A percentile compares a stretch with the other conserved stretches of the same genome.
These are phyloP conservation scores for Epichloe typhina DNA, from an alignment of 2,329 filamentous ascomycete species.

Conservation along the genomic window DNA sequence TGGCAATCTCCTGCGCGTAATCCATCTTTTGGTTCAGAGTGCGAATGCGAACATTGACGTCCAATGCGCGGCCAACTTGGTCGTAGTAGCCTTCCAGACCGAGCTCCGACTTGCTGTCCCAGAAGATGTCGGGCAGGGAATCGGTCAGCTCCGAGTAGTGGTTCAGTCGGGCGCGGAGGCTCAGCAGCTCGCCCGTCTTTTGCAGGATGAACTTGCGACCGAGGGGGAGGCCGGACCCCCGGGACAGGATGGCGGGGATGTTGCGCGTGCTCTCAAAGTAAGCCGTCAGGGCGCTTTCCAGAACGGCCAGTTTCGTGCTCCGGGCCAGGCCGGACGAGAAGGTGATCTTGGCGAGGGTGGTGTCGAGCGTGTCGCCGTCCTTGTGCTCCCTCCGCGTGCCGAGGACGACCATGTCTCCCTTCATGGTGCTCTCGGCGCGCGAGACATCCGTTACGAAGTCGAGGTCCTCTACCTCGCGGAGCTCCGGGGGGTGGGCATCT, in stretches of 20 bases:
- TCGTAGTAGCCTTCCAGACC: constrained; percentile 92
- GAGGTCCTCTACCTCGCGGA: constrained; percentile 76
- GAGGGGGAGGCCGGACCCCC: constrained; percentile 36
- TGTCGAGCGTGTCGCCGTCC: constrained; percentile 36
- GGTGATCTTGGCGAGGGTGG: constrained; percentile 81
- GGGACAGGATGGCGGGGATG: constrained; percentile 67
- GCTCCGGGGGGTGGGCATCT: constrained; percentile 53
- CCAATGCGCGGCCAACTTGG: constrained; percentile 76
- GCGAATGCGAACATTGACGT: constrained; percentile 83
- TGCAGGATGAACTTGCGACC: constrained; percentile 68
- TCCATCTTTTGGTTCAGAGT: constrained; percentile 95
- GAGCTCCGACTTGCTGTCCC: constrained; percentile 81
- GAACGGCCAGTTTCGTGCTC: constrained; percentile 83
- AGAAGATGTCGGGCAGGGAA: constrained; percentile 89
- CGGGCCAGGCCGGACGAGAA: constrained; percentile 90
- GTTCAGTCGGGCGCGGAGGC: constrained; percentile 82
- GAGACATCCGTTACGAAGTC: constrained; percentile 69
- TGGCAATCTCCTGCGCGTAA: constrained; percentile 91
- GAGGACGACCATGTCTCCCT: constrained; percentile 78
- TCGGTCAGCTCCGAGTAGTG: constrained; percentile 96
- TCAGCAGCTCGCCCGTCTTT: constrained; percentile 86
- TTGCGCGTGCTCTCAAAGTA: constrained; percentile 80
- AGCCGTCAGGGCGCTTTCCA: constrained; percentile 67
- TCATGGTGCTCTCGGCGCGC: constrained; percentile 62
- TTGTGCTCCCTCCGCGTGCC: constrained; percentile 53